These are phyloP conservation scores for Curvularia spicifera DNA, from an alignment of 2,329 filamentous ascomycete genomes.

Conservation along the genomic window DNA sequence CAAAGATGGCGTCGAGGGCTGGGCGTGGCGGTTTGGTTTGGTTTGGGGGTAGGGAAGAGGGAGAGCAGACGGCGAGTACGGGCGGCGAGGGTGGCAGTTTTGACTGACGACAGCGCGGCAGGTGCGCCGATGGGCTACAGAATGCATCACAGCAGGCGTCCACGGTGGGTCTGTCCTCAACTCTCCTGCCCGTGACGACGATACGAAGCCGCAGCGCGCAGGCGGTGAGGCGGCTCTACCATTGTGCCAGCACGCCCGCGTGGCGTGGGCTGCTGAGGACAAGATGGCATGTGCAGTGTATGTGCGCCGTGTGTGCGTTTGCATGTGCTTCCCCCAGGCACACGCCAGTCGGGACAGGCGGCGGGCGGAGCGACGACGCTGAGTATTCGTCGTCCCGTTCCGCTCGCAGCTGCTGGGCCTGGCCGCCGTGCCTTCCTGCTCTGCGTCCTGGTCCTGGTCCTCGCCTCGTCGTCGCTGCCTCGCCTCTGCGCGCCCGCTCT, in stretches of 20 bases:
- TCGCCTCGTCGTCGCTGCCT: background rate
- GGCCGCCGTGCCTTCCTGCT: background rate
- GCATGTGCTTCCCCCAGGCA: background rate
- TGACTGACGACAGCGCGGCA: constrained; percentile 15
- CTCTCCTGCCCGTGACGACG: background rate
- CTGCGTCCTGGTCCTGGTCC: background rate
- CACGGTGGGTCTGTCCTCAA: constrained; percentile 13
- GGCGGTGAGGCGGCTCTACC: constrained; percentile 21
- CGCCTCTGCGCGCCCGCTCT: constrained; percentile 12
- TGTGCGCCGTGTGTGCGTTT: background rate
- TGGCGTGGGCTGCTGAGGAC: background rate
- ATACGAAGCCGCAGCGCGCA: constrained; percentile 11
- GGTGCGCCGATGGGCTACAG: constrained; percentile 16
- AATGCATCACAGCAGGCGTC: constrained; percentile 14
- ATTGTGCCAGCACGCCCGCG: constrained; percentile 6
- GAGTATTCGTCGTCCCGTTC: background rate
- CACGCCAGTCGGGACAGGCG: background rate
- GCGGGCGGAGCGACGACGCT: background rate
- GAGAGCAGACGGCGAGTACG: constrained; percentile 1
- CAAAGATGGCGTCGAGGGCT: constrained; percentile 14
- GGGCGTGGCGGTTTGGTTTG: background rate
- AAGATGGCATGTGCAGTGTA: background rate
- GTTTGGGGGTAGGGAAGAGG: background rate
- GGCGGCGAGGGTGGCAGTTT: constrained; percentile 8
- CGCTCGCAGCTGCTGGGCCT: background rate